Base-by-base conservation (phyloP, 495 filamentous ascomycete genomes). In the Neurospora intermedia region DNA sequence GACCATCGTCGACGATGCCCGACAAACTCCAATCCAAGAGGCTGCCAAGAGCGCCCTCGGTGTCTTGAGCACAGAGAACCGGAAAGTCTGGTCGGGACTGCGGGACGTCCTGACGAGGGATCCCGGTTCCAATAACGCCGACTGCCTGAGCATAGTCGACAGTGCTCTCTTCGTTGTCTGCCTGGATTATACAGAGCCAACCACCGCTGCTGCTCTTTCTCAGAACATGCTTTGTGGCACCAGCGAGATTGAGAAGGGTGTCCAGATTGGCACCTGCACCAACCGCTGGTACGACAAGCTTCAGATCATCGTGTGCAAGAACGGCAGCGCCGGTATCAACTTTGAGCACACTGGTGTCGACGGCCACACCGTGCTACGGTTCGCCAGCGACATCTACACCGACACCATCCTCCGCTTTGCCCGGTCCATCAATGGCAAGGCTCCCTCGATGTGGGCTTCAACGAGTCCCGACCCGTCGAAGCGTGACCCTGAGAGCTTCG, bases 241-340 rank as follows among this genome's bases (percentile, higher is more conserved):
- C 0, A 97, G 90, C 77, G 91, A 95, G 73, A 91, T 99, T 20
- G 91, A 97, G 79, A 90, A 90, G 80, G 96, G 96, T 16, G 93
- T 99, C 6, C 96, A 99, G 82, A 92, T 97, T 43, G 96, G 96
- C 27, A 99, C 96, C 43, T 99, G 96, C 82, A 97, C 95, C 16
- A 99, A 99, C 80, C 87, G 96, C 71, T 99, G 96, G 96, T 99
- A 99, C 78, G 96, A 99, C 82, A 99, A 99, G 82, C 88, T 99
- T 38, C 96, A 99, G 80, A 98, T 99, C 74, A 99, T 99, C 71
- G 96, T 99, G 46, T 98, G 96, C 87, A 96, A 97, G 84, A 99
- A 98, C 82, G 96, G 96, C 11, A 96, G 92, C 74, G 96, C 96
- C 0, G 96, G 96, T 39, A 98, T 99, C 89, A 99, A 99, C 82